Base-by-base conservation (phyloP, 2,329 filamentous ascomycete species). In the Incumbomyces lentus region DNA sequence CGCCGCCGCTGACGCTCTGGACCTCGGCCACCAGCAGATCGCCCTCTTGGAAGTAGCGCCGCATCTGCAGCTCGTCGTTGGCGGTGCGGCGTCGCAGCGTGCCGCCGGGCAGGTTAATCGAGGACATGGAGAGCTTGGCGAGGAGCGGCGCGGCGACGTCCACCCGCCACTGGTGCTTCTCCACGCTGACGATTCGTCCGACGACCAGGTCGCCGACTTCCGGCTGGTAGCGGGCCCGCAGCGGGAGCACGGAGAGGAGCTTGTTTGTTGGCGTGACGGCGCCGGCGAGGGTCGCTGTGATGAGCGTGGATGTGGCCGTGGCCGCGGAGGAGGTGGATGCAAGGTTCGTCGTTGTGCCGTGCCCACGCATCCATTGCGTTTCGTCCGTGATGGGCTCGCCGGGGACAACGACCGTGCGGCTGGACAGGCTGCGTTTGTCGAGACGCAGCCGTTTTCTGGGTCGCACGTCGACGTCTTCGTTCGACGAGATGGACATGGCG, bases 341-440 rank as follows among this genome's bases (percentile, higher is more conserved):
- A 10, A 40, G 36, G n/a, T 49, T 39, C 40, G 53, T 49, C 43
- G 75, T 73, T 41, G 92, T 98, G 56, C 92, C 92, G 69, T 98
- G 92, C 59, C 92, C 92, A 69, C 88, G 80, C 90, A 96, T 96
- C 87, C 87, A 96, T 72, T 95, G 88, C n/a, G 87, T 76, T 65
- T 95, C 88, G 54, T 82, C 78, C 10, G 90, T 95, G 57, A 96
- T 86, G 50, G 84, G 69, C 62, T 93, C 85, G 59, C 90, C 92
- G 1, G 90, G 90, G 1, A 89, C 95, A 4, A 45, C 42, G 19
- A 45, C 31, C 6, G 11, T 10, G 33, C 22, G 33, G 5, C n/a
- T 19, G 12, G 42, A 29, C 12, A 45, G 83, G 67, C 65, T 47
- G n/a, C 36, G 34, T 13, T 48, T 50, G 22, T 14, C 34, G 45